Evolutionary conservation across 495 filamentous ascomycete genomes (phyloP).

Genomic region (Penicillium roqueforti): DNA sequence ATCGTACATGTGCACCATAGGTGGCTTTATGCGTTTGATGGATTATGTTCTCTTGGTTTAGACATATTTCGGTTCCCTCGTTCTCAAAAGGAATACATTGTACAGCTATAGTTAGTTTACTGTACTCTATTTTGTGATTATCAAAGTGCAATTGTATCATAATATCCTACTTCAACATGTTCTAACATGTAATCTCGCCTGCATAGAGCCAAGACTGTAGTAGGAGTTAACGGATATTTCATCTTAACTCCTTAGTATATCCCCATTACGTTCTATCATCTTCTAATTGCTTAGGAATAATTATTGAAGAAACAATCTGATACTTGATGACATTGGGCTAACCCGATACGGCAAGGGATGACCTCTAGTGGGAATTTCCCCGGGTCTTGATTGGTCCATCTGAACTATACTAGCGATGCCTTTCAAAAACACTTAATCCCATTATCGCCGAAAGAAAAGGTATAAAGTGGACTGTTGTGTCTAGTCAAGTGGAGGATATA

Average conservation of each 20-base stretch:
- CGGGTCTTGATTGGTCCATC: background rate
- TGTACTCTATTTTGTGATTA: background rate
- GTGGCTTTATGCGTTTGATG: background rate
- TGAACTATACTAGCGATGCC: background rate
- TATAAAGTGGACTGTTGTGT: background rate
- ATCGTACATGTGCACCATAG: background rate
- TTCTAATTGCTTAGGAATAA: background rate
- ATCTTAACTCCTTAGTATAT: background rate
- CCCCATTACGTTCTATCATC: background rate
- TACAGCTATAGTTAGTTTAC: too few relatives aligned
- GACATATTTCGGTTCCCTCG: fast-evolving
- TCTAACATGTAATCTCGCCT: background rate
- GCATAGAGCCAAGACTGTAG: background rate
- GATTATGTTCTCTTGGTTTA: background rate
- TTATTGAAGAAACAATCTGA: background rate
- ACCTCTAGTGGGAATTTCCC: background rate
- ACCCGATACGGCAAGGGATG: background rate
- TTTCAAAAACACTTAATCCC: background rate
- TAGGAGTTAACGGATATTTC: background rate
- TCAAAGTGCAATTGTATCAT: background rate
- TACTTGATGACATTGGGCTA: conserved; percentile 11
- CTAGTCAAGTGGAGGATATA: background rate
- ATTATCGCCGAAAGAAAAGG: background rate
- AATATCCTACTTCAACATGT: background rate
- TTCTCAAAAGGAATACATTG: too few relatives aligned